Conservation (phyloP, 2,329 filamentous ascomycete genomes). For the Aureobasidium sp. region DNA sequence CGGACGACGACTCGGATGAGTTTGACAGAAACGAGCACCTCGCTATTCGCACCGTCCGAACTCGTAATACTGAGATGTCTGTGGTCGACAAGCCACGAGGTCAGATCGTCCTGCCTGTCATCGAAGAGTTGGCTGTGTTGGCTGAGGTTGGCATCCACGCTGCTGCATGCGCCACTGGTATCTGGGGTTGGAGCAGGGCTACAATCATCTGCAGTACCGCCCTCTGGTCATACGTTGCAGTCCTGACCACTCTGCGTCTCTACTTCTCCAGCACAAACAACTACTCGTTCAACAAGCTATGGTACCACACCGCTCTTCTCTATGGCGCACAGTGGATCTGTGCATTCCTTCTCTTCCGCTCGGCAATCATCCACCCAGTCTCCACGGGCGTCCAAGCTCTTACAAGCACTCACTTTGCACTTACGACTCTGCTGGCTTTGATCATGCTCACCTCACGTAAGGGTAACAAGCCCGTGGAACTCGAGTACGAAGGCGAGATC, state of each 20-base stretch:
- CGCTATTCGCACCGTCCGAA: constrained; percentile 48
- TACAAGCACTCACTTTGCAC: constrained; percentile 62
- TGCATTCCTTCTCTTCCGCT: constrained; percentile 69
- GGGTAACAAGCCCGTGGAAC: constrained; percentile 78
- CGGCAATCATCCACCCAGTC: constrained; percentile 67
- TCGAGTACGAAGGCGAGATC: constrained; percentile 84
- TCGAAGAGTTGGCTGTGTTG: constrained; percentile 69
- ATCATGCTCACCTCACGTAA: constrained; percentile 77
- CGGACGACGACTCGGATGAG: constrained; percentile 45
- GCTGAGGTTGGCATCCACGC: constrained; percentile 64
- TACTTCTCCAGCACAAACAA: constrained; percentile 51
- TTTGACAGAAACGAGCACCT: constrained; percentile 49
- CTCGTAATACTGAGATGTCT: constrained; percentile 37
- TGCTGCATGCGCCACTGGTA: constrained; percentile 51
- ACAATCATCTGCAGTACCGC: constrained; percentile 58
- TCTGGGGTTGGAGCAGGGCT: constrained; percentile 42
- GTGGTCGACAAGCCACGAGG: constrained; percentile 65
- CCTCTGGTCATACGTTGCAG: constrained; percentile 73
- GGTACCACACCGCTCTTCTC: constrained; percentile 85
- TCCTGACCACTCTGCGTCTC: constrained; percentile 65
- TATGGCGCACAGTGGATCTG: constrained; percentile 80
- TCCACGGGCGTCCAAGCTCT: constrained; percentile 56
- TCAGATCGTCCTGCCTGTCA: constrained; percentile 58
- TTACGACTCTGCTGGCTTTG: constrained; percentile 64
- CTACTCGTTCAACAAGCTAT: constrained; percentile 64